Base-by-base conservation (phyloP, 495 filamentous ascomycete genomes). In the Wilcoxina mikolae region DNA sequence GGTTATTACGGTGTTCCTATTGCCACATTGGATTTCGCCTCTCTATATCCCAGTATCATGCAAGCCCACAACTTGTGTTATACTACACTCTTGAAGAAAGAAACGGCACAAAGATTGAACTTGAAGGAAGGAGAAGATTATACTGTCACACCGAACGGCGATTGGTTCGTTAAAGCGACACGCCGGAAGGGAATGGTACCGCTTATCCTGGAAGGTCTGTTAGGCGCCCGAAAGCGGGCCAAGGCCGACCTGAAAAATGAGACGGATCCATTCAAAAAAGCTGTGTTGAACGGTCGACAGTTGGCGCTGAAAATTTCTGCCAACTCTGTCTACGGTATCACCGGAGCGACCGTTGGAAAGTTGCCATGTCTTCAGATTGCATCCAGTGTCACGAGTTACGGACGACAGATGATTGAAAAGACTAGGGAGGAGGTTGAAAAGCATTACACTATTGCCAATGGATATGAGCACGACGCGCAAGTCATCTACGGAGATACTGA, bases 401-500 rank as follows among this genome's bases (percentile, higher is more conserved):
- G 91, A 50, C 84, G 91, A 49, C 84, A 94, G 65, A 99, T 99
- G 91, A 99, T 99, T 69, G 89, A 95, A 68, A 89, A 79, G 69
- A 95, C 91, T 12, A 95, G 94, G 66, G 73, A 81, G 24, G 91
- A 95, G 67, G 91, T 99, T 5, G 91, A 99, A 65, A 69, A 74
- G 28, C 77, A 77, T 55, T 99, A 95, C 60, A 90, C 79, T 18
- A 87, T 95, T 38, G 84, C 85, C 11, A 95, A 96, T 62, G 93
- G 91, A 12, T 96, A 96, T 68, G 76, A 77, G 2, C 85, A 95
- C 66, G 85, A 96, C 68, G 91, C 91, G 0, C 76, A 93, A 60
- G 91, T 99, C 68, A 93, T 99, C 55, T 99, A 99, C 59, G 91
- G 91, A 70, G 91, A 99, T 67, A 99, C 91, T 23, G 91, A 99